A percentile compares a stretch with the other conserved stretches of the same genome.
phyloP scores from a whole-genome alignment of 305 asterid species.

The Solanum hybrid region DNA sequence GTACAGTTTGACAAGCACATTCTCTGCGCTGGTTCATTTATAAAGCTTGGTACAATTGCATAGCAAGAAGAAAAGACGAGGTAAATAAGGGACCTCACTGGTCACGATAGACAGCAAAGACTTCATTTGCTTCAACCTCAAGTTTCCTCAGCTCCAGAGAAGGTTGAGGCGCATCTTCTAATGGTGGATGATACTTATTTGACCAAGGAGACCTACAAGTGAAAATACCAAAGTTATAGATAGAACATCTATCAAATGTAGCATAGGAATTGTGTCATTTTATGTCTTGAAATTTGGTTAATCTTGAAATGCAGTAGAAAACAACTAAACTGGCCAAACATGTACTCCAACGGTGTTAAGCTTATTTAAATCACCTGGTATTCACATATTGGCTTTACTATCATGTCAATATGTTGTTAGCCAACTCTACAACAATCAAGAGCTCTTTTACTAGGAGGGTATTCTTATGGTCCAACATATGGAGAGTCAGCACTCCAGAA shows the following conservation, averaged over 20 bases:
- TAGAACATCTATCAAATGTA: background rate
- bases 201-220: slow-evolving; percentile 89
- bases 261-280: background rate
- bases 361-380: background rate
- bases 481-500: background rate
- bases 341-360: background rate
- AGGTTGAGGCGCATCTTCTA: slow-evolving; percentile 80
- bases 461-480: background rate
- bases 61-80: slow-evolving; percentile 35
- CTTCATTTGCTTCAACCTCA: slow-evolving; percentile 92
- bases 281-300: background rate
- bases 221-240: background rate
- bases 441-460: background rate
- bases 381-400: background rate
- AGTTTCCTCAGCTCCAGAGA: slow-evolving; percentile 83
- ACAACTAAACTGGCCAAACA: background rate
- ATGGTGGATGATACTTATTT: slow-evolving; percentile 73
- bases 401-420: background rate
- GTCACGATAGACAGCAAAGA: slow-evolving; percentile 93
- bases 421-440: background rate
- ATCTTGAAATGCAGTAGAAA: background rate
- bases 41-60: background rate
- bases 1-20: background rate
- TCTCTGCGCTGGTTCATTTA: background rate
- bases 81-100: slow-evolving; percentile 94